Base-by-base conservation (phyloP, 441 rosid genomes). In the Geranium incanum region DNA sequence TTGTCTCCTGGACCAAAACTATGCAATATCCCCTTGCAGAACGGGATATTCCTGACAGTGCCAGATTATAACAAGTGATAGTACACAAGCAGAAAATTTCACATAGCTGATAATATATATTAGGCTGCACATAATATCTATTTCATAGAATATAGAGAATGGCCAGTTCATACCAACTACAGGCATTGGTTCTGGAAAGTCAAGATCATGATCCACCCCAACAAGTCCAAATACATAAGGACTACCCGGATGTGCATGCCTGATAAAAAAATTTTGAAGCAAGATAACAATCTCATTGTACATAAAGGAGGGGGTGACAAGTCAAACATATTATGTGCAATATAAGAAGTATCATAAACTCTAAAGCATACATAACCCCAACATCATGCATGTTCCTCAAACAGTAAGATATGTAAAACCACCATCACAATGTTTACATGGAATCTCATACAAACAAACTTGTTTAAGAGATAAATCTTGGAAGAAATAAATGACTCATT, bases 161-260 rank as follows among this genome's bases (percentile, higher is more conserved):
- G 28, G 23, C 37, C 19, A 36, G 66, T 69, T 21, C 87, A 77
- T 87, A 95, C 98, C 98, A 77, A 91, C 84, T 37, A 95, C 94
- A 62, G 97, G 99, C 97, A 95, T 91, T 71, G 98, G 98, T 73
- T 95, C 97, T 36, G 99, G 99, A 82, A 95, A 95, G 70, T 95
- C 99, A 77, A 95, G 90, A 86, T 95, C 98, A 39, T 95, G 99
- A 81, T 93, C 99, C 75, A 85, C 84, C 75, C 90, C 99, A 76
- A 88, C 99, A 69, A 89, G 99, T 73, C 99, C 99, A 88, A 87
- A 93, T 28, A 95, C 97, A 78, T 93, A 95, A 64, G 99, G 99
- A 85, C 90, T 95, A 71, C 99, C 99, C 43, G 99, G 98, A 88
- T 89, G 98, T 73, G 99, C 96, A 87, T 95, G 99, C 93, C 99